Evolutionary conservation across 805 yeast species (phyloP).

Genomic region (Metschnikowia drakensbergensis): DNA sequence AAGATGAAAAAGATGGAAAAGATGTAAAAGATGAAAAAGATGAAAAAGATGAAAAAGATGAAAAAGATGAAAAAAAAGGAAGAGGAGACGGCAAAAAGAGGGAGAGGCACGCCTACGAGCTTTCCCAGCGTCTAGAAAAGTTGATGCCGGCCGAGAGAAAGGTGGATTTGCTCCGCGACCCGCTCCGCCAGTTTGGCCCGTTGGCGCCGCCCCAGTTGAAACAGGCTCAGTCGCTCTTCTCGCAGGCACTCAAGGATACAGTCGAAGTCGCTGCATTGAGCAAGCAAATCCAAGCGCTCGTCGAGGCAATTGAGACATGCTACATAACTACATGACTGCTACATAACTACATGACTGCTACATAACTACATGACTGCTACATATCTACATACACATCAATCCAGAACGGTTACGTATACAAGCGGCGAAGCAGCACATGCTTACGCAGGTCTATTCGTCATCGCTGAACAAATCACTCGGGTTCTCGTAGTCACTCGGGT

Average conservation of each 20-base stretch:
- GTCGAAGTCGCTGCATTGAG: constrained; percentile 22
- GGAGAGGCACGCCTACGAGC: too few species aligned
- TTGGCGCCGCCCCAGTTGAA: constrained; percentile 43
- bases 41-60: neutral
- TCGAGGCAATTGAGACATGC: neutral
- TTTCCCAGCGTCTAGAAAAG: neutral
- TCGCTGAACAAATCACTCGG: constrained; percentile 44
- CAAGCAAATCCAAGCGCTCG: constrained; percentile 14
- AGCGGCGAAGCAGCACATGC: too few species aligned
- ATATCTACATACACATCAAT: too few species aligned
- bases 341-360: too few species aligned
- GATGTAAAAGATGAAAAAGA: too few species aligned
- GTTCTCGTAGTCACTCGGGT: constrained; percentile 39
- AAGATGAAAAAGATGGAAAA: too few species aligned
- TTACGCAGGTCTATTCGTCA: neutral
- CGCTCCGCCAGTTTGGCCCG: constrained; percentile 45
- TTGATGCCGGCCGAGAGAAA: neutral
- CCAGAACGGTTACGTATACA: too few species aligned
- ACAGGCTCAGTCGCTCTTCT: constrained; percentile 37
- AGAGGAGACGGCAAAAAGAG: neutral
- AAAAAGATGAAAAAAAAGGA: neutral
- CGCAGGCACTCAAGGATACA: constrained; percentile 24
- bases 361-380: too few species aligned
- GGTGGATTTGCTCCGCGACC: constrained; percentile 12
- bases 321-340: too few species aligned